phyloP scores from a whole-genome alignment of 495 filamentous ascomycete genomes.

The Penicillium subrubescens region DNA sequence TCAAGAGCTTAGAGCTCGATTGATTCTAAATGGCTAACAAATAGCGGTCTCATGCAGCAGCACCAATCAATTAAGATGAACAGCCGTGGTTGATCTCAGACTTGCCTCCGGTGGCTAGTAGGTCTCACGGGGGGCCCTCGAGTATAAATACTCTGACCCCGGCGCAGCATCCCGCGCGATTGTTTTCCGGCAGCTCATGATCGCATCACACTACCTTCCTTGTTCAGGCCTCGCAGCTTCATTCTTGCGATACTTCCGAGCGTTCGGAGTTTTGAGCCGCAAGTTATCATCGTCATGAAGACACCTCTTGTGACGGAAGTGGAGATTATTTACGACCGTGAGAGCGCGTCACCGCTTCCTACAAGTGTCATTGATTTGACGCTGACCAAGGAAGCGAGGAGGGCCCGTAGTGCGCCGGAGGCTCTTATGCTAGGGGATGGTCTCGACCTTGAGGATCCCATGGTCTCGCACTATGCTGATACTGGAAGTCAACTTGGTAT shows the following conservation, averaged over 20 bases:
- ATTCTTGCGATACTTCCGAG: not conserved
- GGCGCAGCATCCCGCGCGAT: constrained; percentile 10
- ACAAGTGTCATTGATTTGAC: not conserved
- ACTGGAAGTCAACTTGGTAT: constrained; percentile 5
- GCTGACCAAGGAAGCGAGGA: not conserved
- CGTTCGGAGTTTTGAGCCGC: not conserved
- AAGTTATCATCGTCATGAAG: not conserved
- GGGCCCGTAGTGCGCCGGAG: not conserved
- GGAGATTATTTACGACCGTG: not conserved
- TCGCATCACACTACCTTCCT: constrained; percentile 9
- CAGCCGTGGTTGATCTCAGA: constrained; percentile 1
- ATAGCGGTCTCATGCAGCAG: not conserved
- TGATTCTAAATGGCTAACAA: not conserved
- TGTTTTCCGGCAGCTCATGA: constrained; percentile 6
- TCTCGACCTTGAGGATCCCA: constrained; percentile 13
- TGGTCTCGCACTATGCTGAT: constrained; percentile 2
- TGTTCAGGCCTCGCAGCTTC: not conserved
- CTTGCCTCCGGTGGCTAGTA: constrained; percentile 3
- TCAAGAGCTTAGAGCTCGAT: not conserved
- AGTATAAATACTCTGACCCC: constrained; percentile 12
- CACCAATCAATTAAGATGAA: not conserved
- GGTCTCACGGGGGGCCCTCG: not conserved
- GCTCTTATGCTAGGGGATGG: constrained; percentile 16
- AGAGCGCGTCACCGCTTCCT: constrained; percentile 5
- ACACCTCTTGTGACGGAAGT: not conserved